Conservation (phyloP, 345 rosid species). For the Eucalyptus viminalis region DNA sequence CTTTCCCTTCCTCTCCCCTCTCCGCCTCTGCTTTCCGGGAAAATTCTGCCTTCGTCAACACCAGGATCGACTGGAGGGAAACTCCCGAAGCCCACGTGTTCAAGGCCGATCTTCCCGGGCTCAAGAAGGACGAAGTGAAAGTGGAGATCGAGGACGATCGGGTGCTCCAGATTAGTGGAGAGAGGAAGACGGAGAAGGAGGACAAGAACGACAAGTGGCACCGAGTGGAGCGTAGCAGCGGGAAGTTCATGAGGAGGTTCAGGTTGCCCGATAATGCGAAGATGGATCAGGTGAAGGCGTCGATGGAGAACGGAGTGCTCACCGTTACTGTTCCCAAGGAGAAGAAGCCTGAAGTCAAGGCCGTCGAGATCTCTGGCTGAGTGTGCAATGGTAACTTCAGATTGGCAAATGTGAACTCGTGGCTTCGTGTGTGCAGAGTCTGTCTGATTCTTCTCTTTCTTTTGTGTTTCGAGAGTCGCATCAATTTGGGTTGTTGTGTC, state of each 20-base stretch:
- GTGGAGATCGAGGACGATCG: conserved; percentile 5
- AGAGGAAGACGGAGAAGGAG: conserved; percentile 6
- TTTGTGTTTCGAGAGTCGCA: not conserved
- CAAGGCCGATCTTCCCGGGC: conserved; percentile 8
- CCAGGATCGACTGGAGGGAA: conserved; percentile 10
- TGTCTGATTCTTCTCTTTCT: not conserved
- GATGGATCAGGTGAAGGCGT: not conserved
- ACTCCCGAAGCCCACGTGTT: conserved; percentile 11
- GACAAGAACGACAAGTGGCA: conserved; percentile 13
- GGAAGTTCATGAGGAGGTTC: conserved; percentile 15
- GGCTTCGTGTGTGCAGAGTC: not conserved
- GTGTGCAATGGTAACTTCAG: not conserved
- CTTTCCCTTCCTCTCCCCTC: not conserved
- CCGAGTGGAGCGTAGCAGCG: conserved; percentile 9
- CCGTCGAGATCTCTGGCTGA: conserved; percentile 8
- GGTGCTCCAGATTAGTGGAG: conserved; percentile 15
- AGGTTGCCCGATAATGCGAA: conserved; percentile 4
- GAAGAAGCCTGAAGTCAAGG: not conserved
- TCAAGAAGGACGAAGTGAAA: conserved; percentile 11
- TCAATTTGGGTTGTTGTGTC: not conserved
- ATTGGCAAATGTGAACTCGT: not conserved
- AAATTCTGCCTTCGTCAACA: not conserved
- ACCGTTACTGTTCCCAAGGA: conserved; percentile 5
- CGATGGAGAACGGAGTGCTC: conserved; percentile 6
- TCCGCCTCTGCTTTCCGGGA: not conserved